Base-by-base conservation (phyloP, 169 alveolate species). In the Eimeria sp. region DNA sequence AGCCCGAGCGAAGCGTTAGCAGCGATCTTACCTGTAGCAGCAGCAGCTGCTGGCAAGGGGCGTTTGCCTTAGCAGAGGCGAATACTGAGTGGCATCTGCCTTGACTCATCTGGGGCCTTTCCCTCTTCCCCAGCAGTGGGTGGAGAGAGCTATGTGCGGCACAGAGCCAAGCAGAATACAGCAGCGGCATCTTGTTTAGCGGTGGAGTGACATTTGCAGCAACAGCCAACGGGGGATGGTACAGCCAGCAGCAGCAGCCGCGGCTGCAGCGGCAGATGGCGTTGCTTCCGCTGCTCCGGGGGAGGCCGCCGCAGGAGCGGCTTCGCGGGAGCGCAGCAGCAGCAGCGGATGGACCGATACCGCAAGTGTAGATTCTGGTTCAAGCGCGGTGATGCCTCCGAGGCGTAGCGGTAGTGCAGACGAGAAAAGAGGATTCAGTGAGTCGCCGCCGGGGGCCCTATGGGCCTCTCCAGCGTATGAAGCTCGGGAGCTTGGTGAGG, bases 291-390 rank as follows among this genome's bases (percentile, higher is more conserved):
- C 95, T n/a, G 95, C 95, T 30, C 64, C 95, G 18, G 72, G 33
- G 27, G 95, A 20, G 2, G 88, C 88, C 33, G 77, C 58, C 40
- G 87, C 87, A 33, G 95, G 74, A 71, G 76, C 95, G 52, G 60
- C 77, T 16, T 27, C 85, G 87, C 72, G 95, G 52, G 95, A 71
- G 49, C 72, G 52, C 71, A 72, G 88, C 71, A 72, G 87, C 77
- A 89, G 95, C 87, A 89, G 85, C 77, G 95, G 87, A 60, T 66
- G 87, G 87, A 89, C 88, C 10, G 87, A 89, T 74, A 89, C 83
- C 76, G 95, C 88, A 25, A 89, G 95, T 30, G 76, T 71, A 46
- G 87, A 71, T 43, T 66, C 88, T 71, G 58, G 46, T 37, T n/a
- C 64, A 37, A 71, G 88, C 43, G 95, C 95, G 6, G 95, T 72